phyloP scores from a whole-genome alignment of 2,329 filamentous ascomycete genomes.

The Trichoderma aggressivum region DNA sequence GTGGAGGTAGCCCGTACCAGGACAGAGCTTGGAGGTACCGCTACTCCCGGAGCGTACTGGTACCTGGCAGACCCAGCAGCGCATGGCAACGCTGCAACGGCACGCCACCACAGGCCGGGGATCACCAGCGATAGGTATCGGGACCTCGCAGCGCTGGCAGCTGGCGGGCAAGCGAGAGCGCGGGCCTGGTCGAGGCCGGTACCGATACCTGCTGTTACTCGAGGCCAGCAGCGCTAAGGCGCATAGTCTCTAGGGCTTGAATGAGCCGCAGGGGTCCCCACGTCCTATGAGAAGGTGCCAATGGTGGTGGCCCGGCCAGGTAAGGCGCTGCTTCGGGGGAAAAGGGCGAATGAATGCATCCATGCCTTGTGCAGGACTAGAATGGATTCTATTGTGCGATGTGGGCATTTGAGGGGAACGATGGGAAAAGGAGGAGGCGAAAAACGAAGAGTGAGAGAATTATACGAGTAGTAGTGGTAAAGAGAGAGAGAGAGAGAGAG shows the following conservation, averaged over 20 bases:
- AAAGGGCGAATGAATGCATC: not conserved
- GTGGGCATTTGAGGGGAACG: not conserved
- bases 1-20: not conserved
- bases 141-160: not conserved
- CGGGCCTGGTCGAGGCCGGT: not conserved
- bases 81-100: constrained; percentile 16
- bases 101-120: constrained; percentile 8
- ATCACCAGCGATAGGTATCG: not conserved
- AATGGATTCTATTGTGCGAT: not conserved
- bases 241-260: constrained; percentile 2
- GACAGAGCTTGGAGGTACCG: not conserved
- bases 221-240: constrained; percentile 6
- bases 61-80: not conserved
- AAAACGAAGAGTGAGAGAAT: not conserved
- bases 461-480: not conserved
- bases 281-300: not conserved
- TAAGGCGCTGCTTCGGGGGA: not conserved
- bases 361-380: constrained; percentile 2
- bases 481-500: not conserved
- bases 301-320: not conserved
- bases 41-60: not conserved
- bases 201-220: not conserved
- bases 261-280: constrained; percentile 11
- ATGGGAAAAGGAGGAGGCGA: not conserved
- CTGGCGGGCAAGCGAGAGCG: not conserved